Evolutionary conservation across 352 stramenopile genomes (phyloP).

Genomic region (Pythium plurisporium): DNA sequence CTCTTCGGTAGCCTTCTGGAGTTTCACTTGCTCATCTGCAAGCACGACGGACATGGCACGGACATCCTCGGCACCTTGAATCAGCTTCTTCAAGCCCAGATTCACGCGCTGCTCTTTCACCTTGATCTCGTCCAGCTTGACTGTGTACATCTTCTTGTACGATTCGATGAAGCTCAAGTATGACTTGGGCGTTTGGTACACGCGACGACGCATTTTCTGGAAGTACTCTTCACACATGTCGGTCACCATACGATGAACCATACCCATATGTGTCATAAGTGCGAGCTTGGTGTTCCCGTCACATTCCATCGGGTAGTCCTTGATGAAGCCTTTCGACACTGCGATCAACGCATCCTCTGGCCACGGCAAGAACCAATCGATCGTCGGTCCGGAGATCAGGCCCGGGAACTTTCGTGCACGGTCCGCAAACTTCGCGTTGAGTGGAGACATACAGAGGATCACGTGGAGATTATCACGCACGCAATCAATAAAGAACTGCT

Average conservation of each 20-base stretch:
- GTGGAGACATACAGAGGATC: conserved; percentile 98
- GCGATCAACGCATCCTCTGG: conserved; percentile 97
- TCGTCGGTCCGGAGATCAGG: conserved; percentile 96
- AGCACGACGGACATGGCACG: conserved; percentile 97
- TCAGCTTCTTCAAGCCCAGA: conserved; percentile 96
- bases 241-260: conserved; percentile 96
- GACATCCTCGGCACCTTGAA: conserved; percentile 96
- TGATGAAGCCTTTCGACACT: conserved; percentile 96
- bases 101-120: conserved; percentile 97
- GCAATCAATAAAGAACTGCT: conserved; percentile 98
- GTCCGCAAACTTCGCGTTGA: conserved; percentile 97
- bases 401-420: conserved; percentile 96
- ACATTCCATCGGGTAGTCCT: conserved; percentile 95
- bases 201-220: conserved; percentile 94
- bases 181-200: conserved; percentile 98
- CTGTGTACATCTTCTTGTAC: conserved; percentile 97
- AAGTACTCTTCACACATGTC: conserved; percentile 98
- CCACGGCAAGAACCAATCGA: conserved; percentile 99
- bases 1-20: conserved; percentile 95
- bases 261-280: conserved; percentile 97
- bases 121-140: conserved; percentile 94
- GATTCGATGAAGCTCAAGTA: conserved; percentile 98
- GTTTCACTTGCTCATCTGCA: conserved; percentile 94
- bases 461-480: conserved; percentile 98
- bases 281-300: conserved; percentile 77